Base-by-base conservation (phyloP, 345 rosid species). In the Noccaea bulbosa region DNA sequence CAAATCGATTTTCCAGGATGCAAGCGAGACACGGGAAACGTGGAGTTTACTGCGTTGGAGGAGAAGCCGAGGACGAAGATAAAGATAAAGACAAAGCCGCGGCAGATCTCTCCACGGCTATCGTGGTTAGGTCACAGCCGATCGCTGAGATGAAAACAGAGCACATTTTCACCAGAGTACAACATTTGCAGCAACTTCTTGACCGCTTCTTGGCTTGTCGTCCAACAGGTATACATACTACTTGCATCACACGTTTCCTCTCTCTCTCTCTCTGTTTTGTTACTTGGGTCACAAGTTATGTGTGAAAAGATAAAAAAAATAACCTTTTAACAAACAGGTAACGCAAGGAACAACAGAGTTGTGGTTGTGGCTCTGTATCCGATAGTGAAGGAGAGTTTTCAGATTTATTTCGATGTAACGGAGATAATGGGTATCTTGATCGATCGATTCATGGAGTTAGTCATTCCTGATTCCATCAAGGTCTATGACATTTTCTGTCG, bases 201-300 rank as follows among this genome's bases (percentile, higher is more conserved):
- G 92, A 85, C 2, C 97, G 96, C 27, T 84, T 91, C 70, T 66
- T 94, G 49, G 91, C 97, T 58, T 91, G 97, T 64, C 84, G 85
- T 22, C 97, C 99, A 39, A 86, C 97, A 85, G 98, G 98, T 89
- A 62, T 6, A 32, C 4, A 2, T 6, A 45, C 39, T 15, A 39
- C 58, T 39, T 46, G 7, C 2, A 1, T 7, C 34, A 16, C 44
- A 60, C 9, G 56, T 39, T 52, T 52, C 33, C 15, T 11, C 32
- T 24, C 15, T 34, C 50, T 69, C 20, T 38, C 50, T 69, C 20
- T 38, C 20, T 38, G 8, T 34, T 38, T 62, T 48, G 39, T 59
- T 59, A 44, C 49, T 61, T 73, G 61, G 22, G 2, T 44, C 11
- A 24, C 7, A 59, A 50, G 49, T 41, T 59, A 12, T 27, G 14